These are phyloP conservation scores for Lentinula novae-zelandiae DNA, from an alignment of 1,284 basidiomycete species.

Conservation along the genomic window DNA sequence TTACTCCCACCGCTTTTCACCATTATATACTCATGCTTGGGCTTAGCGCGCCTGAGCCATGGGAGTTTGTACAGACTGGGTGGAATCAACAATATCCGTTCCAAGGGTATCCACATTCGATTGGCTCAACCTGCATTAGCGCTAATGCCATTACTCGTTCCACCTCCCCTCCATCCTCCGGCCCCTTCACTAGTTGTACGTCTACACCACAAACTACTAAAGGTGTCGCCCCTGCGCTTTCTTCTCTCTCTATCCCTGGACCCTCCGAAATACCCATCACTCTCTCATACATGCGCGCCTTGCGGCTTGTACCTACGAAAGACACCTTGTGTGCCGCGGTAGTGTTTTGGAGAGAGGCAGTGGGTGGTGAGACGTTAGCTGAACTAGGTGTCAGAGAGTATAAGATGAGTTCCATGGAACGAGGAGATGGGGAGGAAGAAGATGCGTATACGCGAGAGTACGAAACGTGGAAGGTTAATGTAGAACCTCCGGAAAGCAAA, in stretches of 20 bases:
- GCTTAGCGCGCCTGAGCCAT: not conserved
- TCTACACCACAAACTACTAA: not conserved
- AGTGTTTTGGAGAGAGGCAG: constrained; percentile 69
- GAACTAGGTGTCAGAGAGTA: constrained; percentile 28
- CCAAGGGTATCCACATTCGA: not conserved
- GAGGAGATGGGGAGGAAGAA: constrained; percentile 9
- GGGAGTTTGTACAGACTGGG: not conserved
- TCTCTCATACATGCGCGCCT: constrained; percentile 74
- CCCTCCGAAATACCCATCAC: constrained; percentile 55
- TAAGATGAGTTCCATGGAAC: constrained; percentile 21
- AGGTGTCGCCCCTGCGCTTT: not conserved
- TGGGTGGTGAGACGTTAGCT: constrained; percentile 55
- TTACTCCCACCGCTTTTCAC: constrained; percentile 2
- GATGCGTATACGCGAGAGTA: not conserved
- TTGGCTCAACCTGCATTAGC: not conserved
- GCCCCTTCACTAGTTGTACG: not conserved
- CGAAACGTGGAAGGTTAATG: not conserved
- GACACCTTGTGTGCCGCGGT: constrained; percentile 62
- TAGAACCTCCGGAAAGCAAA: not conserved
- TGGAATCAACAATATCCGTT: constrained; percentile 3
- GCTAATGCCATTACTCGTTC: not conserved
- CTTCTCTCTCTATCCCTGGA: not conserved
- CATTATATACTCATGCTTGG: constrained; percentile 12
- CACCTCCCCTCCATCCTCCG: not conserved
- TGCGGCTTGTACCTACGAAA: constrained; percentile 49